Percentiles rank a stretch among this genome's conserved stretches.
Evolutionary conservation across 2,329 filamentous ascomycete genomes (phyloP).

Genomic region (Claviceps sp.): DNA sequence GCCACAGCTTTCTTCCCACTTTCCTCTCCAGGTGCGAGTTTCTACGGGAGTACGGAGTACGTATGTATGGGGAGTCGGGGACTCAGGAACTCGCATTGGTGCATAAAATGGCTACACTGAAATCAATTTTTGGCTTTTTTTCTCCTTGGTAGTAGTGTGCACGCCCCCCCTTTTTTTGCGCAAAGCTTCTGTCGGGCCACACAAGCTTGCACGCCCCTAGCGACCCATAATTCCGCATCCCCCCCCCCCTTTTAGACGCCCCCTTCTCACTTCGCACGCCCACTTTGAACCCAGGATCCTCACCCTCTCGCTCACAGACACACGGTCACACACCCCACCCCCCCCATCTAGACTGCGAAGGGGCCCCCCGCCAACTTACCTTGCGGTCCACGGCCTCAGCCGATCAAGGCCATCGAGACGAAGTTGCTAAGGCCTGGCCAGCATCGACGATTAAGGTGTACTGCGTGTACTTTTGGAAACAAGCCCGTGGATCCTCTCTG

Average conservation of each 20-base stretch:
- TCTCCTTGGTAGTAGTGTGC: background rate
- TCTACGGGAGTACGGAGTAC: background rate
- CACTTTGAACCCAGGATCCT: background rate
- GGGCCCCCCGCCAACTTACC: constrained; percentile 1
- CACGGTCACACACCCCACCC: background rate
- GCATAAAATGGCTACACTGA: background rate
- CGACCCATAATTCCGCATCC: background rate
- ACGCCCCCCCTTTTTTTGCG: background rate
- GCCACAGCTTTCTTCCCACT: background rate
- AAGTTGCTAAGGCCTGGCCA: background rate
- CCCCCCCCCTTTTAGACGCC: background rate
- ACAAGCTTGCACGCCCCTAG: too few species aligned
- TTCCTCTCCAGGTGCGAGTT: background rate
- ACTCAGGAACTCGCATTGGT: background rate
- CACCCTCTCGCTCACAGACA: background rate
- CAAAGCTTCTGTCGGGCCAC: too few species aligned
- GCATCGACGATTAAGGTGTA: constrained; percentile 6
- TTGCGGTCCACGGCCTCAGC: constrained; percentile 7
- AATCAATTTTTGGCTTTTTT: background rate
- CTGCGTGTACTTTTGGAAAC: background rate
- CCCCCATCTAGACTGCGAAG: background rate
- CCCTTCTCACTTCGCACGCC: background rate
- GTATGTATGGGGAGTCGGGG: background rate
- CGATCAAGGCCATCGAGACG: constrained; percentile 3
- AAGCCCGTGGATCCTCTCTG: constrained; percentile 4